These are phyloP conservation scores for Tetradesmus lagerheimii DNA, from an alignment of 139 green algal genomes.

Conservation along the genomic window DNA sequence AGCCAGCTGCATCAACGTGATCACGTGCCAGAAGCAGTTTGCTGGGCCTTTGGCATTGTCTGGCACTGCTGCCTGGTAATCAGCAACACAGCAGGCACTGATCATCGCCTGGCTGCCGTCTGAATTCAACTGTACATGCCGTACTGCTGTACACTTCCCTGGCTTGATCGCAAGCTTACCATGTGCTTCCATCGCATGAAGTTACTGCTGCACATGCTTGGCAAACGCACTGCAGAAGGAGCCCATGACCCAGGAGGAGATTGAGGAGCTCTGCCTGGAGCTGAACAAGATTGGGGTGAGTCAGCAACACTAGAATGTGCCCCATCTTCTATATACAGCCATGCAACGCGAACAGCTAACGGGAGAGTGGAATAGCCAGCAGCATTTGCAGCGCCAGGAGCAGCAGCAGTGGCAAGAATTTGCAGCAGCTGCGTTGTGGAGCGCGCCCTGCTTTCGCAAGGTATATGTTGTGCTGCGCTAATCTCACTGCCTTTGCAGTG, in stretches of 20 bases:
- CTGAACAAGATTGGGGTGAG: conserved; percentile 92
- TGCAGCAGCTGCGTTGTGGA: neutral
- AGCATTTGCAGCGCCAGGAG: neutral
- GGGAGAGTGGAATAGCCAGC: neutral
- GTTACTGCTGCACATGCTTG: neutral
- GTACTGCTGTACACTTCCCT: neutral
- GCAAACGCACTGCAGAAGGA: conserved; percentile 53
- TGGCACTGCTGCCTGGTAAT: neutral
- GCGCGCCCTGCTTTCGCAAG: neutral
- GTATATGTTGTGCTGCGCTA: neutral
- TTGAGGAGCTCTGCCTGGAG: conserved; percentile 89
- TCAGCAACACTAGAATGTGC: neutral
- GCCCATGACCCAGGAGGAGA: conserved; percentile 76
- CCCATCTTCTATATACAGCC: no score
- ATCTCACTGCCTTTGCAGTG: no score
- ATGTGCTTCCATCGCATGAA: neutral
- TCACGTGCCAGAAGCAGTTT: neutral
- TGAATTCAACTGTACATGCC: neutral
- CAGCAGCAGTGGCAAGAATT: neutral
- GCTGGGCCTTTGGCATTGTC: neutral
- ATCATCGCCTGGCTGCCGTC: neutral
- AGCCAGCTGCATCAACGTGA: neutral
- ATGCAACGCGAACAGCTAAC: no score
- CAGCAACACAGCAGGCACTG: neutral
- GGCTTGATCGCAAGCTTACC: neutral